These are phyloP conservation scores for Sporothrix brasiliensis DNA, from an alignment of 2,329 filamentous ascomycete genomes.

Conservation along the genomic window DNA sequence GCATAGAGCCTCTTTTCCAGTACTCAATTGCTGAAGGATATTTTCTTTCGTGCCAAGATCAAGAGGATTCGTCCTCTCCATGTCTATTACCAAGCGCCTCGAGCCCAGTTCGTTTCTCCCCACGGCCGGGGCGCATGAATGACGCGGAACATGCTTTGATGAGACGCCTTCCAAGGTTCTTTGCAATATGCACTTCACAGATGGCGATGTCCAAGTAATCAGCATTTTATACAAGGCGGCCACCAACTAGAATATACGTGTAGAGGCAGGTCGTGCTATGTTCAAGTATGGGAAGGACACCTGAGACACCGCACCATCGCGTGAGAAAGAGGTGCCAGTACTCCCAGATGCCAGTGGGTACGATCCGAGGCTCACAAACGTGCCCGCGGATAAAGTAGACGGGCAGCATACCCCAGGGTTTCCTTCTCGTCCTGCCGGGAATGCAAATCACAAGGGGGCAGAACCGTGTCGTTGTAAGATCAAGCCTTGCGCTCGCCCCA, in stretches of 20 bases:
- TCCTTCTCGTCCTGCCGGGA: background rate
- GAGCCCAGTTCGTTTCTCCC: conserved; percentile 39
- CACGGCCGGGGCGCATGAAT: conserved; percentile 60
- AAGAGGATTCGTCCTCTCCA: conserved; percentile 43
- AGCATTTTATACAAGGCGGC: background rate
- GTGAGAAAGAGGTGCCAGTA: background rate
- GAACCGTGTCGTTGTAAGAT: background rate
- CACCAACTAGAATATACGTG: background rate
- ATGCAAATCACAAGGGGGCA: background rate
- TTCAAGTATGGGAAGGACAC: too few species aligned
- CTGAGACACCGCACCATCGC: background rate
- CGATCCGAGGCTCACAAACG: conserved; percentile 4
- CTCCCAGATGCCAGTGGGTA: background rate
- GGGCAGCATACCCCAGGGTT: background rate
- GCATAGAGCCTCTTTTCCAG: conserved; percentile 52
- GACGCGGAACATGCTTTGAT: conserved; percentile 48
- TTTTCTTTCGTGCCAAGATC: conserved; percentile 58
- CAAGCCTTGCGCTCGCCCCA: background rate
- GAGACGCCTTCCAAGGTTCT: background rate
- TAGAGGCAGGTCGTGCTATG: too few species aligned
- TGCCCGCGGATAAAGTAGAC: background rate
- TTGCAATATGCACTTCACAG: background rate
- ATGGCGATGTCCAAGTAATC: too few species aligned
- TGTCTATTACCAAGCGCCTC: conserved; percentile 63
- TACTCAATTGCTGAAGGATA: conserved; percentile 62